Evolutionary conservation across 192 early-diverging fungal genomes (phyloP), one percentile per base, ranked within the genome.

Genomic region (Lobosporangium transversale): DNA sequence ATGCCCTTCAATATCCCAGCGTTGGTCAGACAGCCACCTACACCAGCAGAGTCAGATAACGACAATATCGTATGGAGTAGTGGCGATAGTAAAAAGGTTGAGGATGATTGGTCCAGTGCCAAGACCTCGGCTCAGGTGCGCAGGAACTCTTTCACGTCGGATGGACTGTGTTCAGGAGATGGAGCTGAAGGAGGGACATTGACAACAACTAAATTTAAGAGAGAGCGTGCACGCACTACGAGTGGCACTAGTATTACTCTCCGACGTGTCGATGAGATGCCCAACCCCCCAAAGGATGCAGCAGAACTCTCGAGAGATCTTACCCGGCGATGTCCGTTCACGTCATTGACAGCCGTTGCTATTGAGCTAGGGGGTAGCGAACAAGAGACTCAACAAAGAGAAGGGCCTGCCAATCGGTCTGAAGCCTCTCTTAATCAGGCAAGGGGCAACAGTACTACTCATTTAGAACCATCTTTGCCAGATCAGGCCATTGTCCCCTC

Each of bases 281-380:
- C 63, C 29, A 48, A 52, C n/a, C 30, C 69, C 2, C 17, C 54
- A 8, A 64, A 58, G 55, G 69, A 73, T 1, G 48, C 55, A 4
- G 29, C 43, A 1, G 56, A 74, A 17, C 49, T 66, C 26, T 51
- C 70, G 11, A 20, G 30, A 10, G 24, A 47, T 36, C 54, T 74
- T 8, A 23, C 56, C 17, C 62, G 62, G 14, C 37, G 48, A 27
- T 26, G 49, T n/a, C 62, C 71, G 4, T 76, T 50, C 47, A 29
- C 58, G 31, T 76, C 71, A 2, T 42, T 76, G 29, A 76, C 71
- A 32, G 71, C 71, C 4, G 24, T 67, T 23, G 71, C 71, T 12
- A 66, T 76, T 17, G 71, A 76, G 45, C 23, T 76, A 17, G 53
- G 53, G 2, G n/a, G n/a, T n/a, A 43, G 36, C n/a, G 64, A 62